phyloP scores from a whole-genome alignment of 257 asterid genomes.

The Solanum bukasovii region DNA sequence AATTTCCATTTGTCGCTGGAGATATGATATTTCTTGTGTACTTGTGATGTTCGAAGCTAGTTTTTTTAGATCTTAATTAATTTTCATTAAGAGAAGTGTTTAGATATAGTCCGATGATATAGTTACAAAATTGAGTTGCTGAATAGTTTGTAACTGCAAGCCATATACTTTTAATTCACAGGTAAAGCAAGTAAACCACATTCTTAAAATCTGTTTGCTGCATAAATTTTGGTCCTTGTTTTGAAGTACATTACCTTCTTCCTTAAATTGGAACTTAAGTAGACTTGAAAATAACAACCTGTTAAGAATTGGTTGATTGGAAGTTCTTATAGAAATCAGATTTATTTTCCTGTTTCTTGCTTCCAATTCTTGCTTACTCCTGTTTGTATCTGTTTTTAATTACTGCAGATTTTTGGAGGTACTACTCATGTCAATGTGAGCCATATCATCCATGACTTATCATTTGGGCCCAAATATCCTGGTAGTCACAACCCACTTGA shows the following conservation, averaged over 20 bases:
- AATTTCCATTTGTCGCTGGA: neutral
- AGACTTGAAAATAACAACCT: neutral
- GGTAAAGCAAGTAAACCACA: neutral
- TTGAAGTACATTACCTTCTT: neutral
- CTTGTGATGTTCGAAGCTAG: neutral
- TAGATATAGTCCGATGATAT: neutral
- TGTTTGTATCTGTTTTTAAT: neutral
- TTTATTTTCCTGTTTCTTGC: neutral
- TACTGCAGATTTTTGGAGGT: slow-evolving; percentile 70
- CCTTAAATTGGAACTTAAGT: neutral
- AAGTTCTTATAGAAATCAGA: neutral
- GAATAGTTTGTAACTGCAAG: neutral
- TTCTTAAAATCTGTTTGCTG: neutral
- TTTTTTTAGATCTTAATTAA: neutral
- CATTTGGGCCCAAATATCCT: slow-evolving; percentile 97
- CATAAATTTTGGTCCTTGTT: neutral
- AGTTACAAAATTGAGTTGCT: neutral
- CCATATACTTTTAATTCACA: neutral
- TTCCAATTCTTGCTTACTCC: neutral
- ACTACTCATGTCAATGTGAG: slow-evolving; percentile 92
- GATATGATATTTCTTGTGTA: neutral
- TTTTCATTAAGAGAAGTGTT: neutral
- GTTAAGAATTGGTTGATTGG: neutral
- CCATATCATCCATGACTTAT: slow-evolving; percentile 83
- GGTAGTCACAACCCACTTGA: slow-evolving; percentile 97